Percentiles rank a stretch among this genome's conserved stretches.
Conservation (phyloP, 2,329 filamentous ascomycete species). For the Rachicladosporium sp. region DNA sequence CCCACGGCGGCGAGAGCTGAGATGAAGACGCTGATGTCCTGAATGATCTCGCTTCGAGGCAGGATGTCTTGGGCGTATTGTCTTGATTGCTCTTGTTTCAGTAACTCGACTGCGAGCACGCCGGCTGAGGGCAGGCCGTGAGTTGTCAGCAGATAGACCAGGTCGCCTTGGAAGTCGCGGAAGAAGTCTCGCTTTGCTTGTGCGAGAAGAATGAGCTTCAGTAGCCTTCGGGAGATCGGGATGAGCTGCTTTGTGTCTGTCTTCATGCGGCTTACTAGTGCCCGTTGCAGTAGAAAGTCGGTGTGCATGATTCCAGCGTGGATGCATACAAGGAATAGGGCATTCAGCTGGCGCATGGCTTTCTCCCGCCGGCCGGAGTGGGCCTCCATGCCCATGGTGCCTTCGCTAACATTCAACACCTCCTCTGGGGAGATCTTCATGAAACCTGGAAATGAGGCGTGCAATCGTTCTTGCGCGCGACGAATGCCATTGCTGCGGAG, state of each 20-base stretch:
- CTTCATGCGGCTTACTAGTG: conserved; percentile 36
- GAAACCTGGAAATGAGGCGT: conserved; percentile 21
- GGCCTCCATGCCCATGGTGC: conserved; percentile 3
- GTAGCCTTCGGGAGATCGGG: conserved; percentile 25
- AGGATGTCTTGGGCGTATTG: conserved; percentile 22
- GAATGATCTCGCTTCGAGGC: conserved; percentile 32
- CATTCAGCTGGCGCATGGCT: conserved; percentile 24
- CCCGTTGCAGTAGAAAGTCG: conserved; percentile 46
- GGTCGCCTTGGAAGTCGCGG: conserved; percentile 31
- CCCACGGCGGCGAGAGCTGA: conserved; percentile 28
- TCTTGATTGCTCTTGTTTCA: conserved; percentile 29
- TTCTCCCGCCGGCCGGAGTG: conserved; percentile 8
- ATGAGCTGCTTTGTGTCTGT: conserved; percentile 24
- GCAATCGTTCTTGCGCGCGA: conserved; percentile 28
- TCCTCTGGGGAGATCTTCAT: conserved; percentile 19
- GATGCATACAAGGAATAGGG: conserved; percentile 30
- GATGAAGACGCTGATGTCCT: conserved; percentile 34
- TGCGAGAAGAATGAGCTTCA: conserved; percentile 26
- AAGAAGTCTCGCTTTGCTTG: conserved; percentile 29
- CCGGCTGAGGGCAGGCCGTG: conserved; percentile 32
- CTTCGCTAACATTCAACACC: conserved; percentile 10
- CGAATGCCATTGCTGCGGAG: conserved; percentile 27
- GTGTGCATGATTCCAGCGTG: conserved; percentile 39
- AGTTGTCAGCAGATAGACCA: conserved; percentile 26
- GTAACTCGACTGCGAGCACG: conserved; percentile 30